Base-by-base conservation (phyloP, 805 yeast species). In the Suhomyces vadensis region DNA sequence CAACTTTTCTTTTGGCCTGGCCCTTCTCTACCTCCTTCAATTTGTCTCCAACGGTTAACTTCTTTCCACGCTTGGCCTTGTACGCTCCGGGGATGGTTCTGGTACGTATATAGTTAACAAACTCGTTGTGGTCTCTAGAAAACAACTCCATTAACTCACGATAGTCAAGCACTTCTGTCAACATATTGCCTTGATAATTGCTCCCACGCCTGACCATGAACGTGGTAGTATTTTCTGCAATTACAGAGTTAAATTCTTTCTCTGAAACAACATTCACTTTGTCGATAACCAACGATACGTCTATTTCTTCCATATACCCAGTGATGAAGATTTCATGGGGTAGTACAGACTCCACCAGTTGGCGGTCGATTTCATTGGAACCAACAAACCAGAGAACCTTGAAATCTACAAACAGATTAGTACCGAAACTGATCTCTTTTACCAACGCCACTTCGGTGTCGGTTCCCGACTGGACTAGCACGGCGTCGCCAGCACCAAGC, bases 281-380 rank as follows among this genome's bases (percentile, higher is more conserved):
- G 5, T 60, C 69, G 1, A 76, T 49, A 20, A 83, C 67, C 37
- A 78, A 70, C 1, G 48, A 49, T 2, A 81, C 60, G 38, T 61
- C 54, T 11, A 83, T 58, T 27, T 73, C 73, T 3, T 71, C 74
- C 14, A 68, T 42, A 25, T 75, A 73, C 2, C 85, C 73, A 0
- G 87, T 77, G 20, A 84, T 53, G 50, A 78, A 79, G 5, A 83
- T 43, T 57, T 83, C 89, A 52, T 74, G 71, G 22, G 55, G 53
- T 13, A 39, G 46, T 17, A 48, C 46, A 3, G 43, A 48, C n/a
- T 46, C 49, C 6, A 59, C 58, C 7, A 59, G 41, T 9, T 52
- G 42, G 3, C 50, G 56, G 7, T 47, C 54, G 6, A 78, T 60
- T 29, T 80, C 83, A 4, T 57, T 33, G 37, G 61, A 55, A 42